Evolutionary conservation across 2,329 filamentous ascomycete genomes (phyloP), one percentile per base, ranked within the genome.

Genomic region (Keithomyces neogunnii): DNA sequence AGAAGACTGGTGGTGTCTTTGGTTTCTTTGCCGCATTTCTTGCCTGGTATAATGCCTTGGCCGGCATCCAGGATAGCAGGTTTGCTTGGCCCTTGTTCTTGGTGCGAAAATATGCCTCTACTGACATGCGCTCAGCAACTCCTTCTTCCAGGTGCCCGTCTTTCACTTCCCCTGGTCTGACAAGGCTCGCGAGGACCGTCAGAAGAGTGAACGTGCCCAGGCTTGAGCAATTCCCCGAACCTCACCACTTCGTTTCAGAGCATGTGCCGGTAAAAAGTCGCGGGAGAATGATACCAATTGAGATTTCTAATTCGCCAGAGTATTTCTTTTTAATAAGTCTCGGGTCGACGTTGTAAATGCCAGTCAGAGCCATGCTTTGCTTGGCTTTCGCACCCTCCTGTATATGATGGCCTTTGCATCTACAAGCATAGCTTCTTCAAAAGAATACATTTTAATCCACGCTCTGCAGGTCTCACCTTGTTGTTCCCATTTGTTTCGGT

Each of bases 161-260:
- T 85, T 87, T 62, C 90, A 96, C 77, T 95, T 96, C 78, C 92
- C 91, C 50, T 96, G 92, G 92, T 92, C 88, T 38, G 85, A 87
- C 62, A 86, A 86, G 72, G 87, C 82, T 49, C 80, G 79, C 56
- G 77, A 82, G 68, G 68, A 66, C 54, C 79, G 84, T 55, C 66
- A 63, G 56, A 75, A 85, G 63, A 55, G 54, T 26, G 62, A 65
- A 48, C 60, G 58, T 51, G 55, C 56, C 6, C 56, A 56, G 53
- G 59, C 51, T 48, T 61, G 53, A 53, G 13, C 9, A 7, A 13
- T 7, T 9, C 38, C 5, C 33, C 6, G n/a, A 39, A 19, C 28
- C 6, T 44, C 8, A 11, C 30, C n/a, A 44, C 40, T 44, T 11
- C 26, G 3, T 44, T 44, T 30, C 8, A 30, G n/a, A 19, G 5